Percentiles rank a stretch among this genome's conserved stretches.
These are phyloP conservation scores for Deuterostichococcus epilithicus DNA, from an alignment of 139 green algal species.

Conservation along the genomic window DNA sequence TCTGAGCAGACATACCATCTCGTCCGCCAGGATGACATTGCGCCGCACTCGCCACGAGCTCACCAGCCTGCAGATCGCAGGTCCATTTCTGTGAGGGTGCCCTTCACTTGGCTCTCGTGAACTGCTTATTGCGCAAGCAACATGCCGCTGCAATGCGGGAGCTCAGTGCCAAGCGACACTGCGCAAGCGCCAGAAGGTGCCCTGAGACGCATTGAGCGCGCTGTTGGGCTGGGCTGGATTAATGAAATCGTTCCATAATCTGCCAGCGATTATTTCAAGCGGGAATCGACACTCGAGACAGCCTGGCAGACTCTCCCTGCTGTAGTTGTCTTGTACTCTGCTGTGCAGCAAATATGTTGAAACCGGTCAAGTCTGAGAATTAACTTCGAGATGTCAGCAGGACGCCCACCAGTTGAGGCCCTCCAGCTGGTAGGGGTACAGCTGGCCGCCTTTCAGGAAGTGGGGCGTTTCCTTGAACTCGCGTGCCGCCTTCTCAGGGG, in stretches of 20 bases:
- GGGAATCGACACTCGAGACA: no score
- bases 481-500: neutral
- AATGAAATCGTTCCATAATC: no score
- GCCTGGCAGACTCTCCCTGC: no score
- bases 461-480: slow-evolving; percentile 38
- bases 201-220: no score
- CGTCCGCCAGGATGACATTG: slow-evolving; percentile 76
- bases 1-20: slow-evolving; percentile 34
- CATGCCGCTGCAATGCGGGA: slow-evolving; percentile 7
- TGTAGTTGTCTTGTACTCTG: no score
- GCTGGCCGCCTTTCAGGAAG: slow-evolving; percentile 43
- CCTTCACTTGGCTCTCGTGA: slow-evolving; percentile 23
- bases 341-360: no score
- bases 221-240: no score
- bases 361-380: neutral
- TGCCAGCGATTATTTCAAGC: no score
- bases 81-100: no score
- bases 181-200: no score
- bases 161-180: no score
- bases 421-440: slow-evolving; percentile 80
- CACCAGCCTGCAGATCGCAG: slow-evolving; percentile 1
- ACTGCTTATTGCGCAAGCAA: no score
- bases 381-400: neutral
- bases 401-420: slow-evolving; percentile 65
- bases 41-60: slow-evolving; percentile 19